phyloP scores from a whole-genome alignment of 257 asterid species.

The Solanum pimpinellifolium region DNA sequence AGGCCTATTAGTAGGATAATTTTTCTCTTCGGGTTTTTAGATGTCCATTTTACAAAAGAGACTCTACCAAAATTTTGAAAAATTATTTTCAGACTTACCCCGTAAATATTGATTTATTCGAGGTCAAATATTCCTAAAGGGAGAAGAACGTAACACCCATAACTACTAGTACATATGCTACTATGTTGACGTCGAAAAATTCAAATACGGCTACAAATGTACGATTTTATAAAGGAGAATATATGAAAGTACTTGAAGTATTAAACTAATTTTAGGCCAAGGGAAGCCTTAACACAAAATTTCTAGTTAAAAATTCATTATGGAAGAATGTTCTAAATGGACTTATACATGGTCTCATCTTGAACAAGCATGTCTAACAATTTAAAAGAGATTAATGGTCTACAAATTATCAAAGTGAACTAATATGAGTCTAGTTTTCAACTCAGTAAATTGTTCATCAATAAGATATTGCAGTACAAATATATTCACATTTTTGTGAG shows the following conservation, averaged over 20 bases:
- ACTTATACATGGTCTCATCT: background rate
- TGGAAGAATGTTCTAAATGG: too few species aligned
- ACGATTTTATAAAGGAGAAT: too few species aligned
- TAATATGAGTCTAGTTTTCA: background rate
- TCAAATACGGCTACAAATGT: background rate
- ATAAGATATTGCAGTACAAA: too few species aligned
- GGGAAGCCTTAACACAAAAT: background rate
- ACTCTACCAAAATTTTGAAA: too few species aligned
- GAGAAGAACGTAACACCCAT: background rate
- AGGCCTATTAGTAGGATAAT: too few species aligned
- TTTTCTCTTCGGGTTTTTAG: too few species aligned
- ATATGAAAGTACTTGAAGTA: background rate
- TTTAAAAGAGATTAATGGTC: background rate
- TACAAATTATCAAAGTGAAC: too few species aligned
- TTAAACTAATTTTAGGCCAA: background rate
- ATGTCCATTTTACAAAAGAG: too few species aligned
- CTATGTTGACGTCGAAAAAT: background rate
- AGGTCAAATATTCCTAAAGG: background rate
- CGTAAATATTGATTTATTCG: too few species aligned
- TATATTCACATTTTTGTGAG: too few species aligned
- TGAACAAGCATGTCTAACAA: background rate
- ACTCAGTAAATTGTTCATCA: background rate
- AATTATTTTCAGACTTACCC: too few species aligned
- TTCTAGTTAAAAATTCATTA: too few species aligned
- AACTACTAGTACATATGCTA: background rate